These are phyloP conservation scores for Calocybe indica DNA, from an alignment of 768 basidiomycete genomes.

Conservation along the genomic window DNA sequence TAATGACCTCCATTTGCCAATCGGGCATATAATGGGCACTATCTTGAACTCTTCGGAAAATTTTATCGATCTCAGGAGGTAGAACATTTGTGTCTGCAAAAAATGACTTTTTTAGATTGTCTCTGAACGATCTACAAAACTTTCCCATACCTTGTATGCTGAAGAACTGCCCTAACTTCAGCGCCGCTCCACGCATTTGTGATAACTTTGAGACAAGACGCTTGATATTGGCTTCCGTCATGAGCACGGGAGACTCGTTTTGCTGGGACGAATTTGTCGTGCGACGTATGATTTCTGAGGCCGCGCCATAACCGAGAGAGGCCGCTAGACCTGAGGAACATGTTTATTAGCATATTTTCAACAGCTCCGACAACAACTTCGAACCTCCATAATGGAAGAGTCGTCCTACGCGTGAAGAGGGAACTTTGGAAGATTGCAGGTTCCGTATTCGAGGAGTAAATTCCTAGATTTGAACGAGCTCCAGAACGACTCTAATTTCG, in stretches of 20 bases:
- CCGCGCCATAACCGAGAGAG: conserved; percentile 84
- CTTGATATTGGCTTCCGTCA: conserved; percentile 88
- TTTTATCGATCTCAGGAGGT: conserved; percentile 80
- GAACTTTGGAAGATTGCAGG: conserved; percentile 81
- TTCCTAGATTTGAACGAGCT: not conserved
- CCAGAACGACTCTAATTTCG: not conserved
- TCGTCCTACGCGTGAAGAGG: conserved; percentile 83
- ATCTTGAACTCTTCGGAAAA: conserved; percentile 89
- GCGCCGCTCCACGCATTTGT: conserved; percentile 92
- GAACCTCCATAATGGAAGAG: conserved; percentile 92
- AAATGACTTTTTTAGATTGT: not conserved
- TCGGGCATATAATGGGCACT: conserved; percentile 98
- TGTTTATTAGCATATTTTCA: not conserved
- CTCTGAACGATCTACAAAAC: not conserved
- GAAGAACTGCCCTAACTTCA: conserved; percentile 96
- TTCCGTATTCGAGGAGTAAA: conserved; percentile 28
- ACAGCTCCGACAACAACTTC: conserved; percentile 1
- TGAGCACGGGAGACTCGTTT: conserved; percentile 52
- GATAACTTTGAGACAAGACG: conserved; percentile 90
- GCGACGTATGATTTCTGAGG: conserved; percentile 77
- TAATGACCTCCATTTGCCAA: conserved; percentile 88
- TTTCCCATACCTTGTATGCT: conserved; percentile 75
- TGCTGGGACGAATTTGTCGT: conserved; percentile 36
- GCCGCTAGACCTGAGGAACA: conserved; percentile 72
- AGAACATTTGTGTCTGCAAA: conserved; percentile 83